These are phyloP conservation scores for Gracilariopsis chorda DNA, from an alignment of 23 red algal species.

Conservation along the genomic window DNA sequence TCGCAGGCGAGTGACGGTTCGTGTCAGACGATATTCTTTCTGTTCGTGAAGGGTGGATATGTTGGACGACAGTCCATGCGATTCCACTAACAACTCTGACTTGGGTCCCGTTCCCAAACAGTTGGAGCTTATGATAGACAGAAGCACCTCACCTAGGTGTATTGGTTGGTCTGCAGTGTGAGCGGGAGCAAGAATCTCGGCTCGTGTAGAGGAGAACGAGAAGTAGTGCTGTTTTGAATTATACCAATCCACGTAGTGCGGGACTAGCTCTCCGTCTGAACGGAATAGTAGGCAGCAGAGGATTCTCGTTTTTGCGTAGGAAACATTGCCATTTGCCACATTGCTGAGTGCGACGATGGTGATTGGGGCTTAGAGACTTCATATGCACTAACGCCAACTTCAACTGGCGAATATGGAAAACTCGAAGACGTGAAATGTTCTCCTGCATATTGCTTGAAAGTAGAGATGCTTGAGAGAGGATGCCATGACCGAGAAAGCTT, in stretches of 20 bases:
- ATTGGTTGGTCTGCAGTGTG: too few relatives aligned
- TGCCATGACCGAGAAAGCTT: not conserved
- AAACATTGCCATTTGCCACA: not conserved
- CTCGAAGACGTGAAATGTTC: not conserved
- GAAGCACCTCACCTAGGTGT: too few relatives aligned
- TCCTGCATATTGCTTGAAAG: not conserved
- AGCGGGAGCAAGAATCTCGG: too few relatives aligned
- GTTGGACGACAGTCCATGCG: too few relatives aligned
- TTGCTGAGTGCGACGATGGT: not conserved
- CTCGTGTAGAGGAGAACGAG: too few relatives aligned
- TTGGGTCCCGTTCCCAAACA: too few relatives aligned
- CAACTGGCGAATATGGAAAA: not conserved
- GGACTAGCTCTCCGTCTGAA: not conserved
- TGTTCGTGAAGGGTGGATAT: too few relatives aligned
- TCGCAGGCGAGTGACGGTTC: too few relatives aligned
- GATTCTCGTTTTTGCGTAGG: not conserved
- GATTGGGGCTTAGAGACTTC: not conserved
- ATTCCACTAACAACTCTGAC: too few relatives aligned
- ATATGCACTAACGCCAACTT: not conserved
- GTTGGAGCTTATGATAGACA: too few relatives aligned
- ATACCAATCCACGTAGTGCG: not conserved
- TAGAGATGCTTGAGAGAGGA: not conserved
- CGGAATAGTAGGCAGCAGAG: not conserved
- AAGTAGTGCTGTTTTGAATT: too few relatives aligned
- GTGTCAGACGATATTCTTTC: too few relatives aligned